Base-by-base conservation (phyloP, 177 flowering plant genomes). In the Vitis hybrid region DNA sequence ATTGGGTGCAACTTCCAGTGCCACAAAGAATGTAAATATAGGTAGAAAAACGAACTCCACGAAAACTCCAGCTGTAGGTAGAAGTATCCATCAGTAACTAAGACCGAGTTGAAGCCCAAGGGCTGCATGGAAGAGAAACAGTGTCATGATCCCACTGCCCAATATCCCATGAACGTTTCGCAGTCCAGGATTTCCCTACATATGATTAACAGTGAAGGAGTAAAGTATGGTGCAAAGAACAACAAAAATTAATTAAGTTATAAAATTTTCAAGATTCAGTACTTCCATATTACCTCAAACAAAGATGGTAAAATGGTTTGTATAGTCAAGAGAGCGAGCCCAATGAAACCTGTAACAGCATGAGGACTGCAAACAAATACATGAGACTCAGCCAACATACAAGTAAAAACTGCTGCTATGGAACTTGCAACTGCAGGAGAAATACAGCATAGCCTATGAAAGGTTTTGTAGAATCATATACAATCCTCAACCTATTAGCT, bases 101-200 rank as follows among this genome's bases (percentile, higher is more conserved):
- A 92, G 84, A 62, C 94, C 92, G 1, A 94, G 90, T 76, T 89
- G 97, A 71, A 92, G 93, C 35, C 97, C 97, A 32, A 94, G 84
- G 24, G 88, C 91, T 24, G 94, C 91, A 69, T 91, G 99, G 70
- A 94, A 68, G 8, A 94, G 84, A 79, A 92, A 94, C 52, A 94
- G 68, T 1, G 91, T 78, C 95, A 92, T 92, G 75, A 94, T 94
- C 19, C 97, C 88, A 65, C 95, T 88, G 5, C 99, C 99, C 76
- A 94, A 75, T 46, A 94, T 79, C 67, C 91, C 95, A 79, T 94
- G 99, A 27, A 88, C 88, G 63, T 76, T 92, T 57, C 97, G 59
- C 35, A 92, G 66, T 62, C 87, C 92, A n/a, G 99, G 91, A 72
- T 89, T 92, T 6, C 88, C 95, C 97, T 94, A 79, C 73, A 70